phyloP scores from a whole-genome alignment of 345 rosid species.

The Melaleuca quinquenervia region DNA sequence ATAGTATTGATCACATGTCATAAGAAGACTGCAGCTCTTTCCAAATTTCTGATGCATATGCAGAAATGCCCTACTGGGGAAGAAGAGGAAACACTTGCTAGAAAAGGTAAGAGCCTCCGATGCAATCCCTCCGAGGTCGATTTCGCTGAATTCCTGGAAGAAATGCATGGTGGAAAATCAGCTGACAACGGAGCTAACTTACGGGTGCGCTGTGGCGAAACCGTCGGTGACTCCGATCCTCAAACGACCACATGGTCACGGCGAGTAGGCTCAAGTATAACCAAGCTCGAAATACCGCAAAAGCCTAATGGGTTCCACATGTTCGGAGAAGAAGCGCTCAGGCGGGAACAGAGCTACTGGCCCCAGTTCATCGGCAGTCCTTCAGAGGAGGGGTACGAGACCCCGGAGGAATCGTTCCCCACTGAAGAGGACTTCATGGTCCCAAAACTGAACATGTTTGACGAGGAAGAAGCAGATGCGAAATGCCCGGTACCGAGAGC shows the following conservation, averaged over 20 bases:
- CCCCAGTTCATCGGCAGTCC: not conserved
- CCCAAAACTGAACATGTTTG: constrained; percentile 49
- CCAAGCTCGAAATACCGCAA: constrained; percentile 27
- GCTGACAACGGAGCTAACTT: constrained; percentile 3
- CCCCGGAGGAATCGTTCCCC: constrained; percentile 56
- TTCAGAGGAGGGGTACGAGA: constrained; percentile 59
- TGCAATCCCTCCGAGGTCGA: constrained; percentile 14
- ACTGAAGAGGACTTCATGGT: constrained; percentile 63
- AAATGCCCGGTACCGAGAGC: constrained; percentile 50
- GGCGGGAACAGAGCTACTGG: not conserved
- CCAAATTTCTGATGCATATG: not conserved
- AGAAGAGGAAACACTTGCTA: constrained; percentile 24
- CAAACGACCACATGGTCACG: constrained; percentile 15
- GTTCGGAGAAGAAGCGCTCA: constrained; percentile 5
- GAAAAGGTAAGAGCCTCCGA: constrained; percentile 5
- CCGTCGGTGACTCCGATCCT: constrained; percentile 5
- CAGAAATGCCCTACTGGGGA: constrained; percentile 63
- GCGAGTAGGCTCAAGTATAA: constrained; percentile 19
- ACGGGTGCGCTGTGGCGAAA: not conserved
- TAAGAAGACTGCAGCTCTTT: not conserved
- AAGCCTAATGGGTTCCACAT: constrained; percentile 3
- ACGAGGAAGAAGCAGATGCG: constrained; percentile 42
- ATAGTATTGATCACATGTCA: not conserved
- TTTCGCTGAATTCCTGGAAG: constrained; percentile 7
- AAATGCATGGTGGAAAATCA: not conserved